phyloP scores from a whole-genome alignment of 306 rosid species.

The Citrullus amarus region DNA sequence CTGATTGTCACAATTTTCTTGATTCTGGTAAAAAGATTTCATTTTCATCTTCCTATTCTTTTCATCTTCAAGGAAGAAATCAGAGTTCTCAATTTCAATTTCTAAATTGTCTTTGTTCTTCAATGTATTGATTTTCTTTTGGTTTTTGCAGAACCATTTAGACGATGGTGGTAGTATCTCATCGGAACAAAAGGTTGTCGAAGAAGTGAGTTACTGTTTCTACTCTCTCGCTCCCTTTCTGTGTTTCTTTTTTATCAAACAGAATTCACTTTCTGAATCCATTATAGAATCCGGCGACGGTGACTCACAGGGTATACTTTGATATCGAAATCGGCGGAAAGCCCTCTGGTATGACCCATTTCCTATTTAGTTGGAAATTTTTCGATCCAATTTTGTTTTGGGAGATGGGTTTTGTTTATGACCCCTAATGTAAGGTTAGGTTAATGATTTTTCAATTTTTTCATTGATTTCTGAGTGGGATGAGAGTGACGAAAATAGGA shows the following conservation, averaged over 20 bases:
- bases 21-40: slow-evolving; percentile 23
- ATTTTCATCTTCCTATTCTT: neutral
- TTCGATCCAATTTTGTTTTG: neutral
- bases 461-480: neutral
- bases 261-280: neutral
- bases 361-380: neutral
- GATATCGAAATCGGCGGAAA: slow-evolving; percentile 34
- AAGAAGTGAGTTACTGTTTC: neutral
- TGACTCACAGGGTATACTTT: slow-evolving; percentile 40
- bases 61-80: neutral
- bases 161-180: neutral
- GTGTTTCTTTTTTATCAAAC: neutral
- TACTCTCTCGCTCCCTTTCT: neutral
- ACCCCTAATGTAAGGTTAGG: neutral
- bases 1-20: slow-evolving; percentile 23
- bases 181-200: slow-evolving; percentile 1
- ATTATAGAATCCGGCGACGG: slow-evolving; percentile 24
- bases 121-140: neutral
- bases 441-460: neutral
- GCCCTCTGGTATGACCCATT: slow-evolving; percentile 24
- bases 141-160: neutral
- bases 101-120: neutral
- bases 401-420: neutral
- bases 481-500: neutral
- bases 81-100: neutral